phyloP scores from a whole-genome alignment of 768 basidiomycete species.

The Lenzites betulinus region DNA sequence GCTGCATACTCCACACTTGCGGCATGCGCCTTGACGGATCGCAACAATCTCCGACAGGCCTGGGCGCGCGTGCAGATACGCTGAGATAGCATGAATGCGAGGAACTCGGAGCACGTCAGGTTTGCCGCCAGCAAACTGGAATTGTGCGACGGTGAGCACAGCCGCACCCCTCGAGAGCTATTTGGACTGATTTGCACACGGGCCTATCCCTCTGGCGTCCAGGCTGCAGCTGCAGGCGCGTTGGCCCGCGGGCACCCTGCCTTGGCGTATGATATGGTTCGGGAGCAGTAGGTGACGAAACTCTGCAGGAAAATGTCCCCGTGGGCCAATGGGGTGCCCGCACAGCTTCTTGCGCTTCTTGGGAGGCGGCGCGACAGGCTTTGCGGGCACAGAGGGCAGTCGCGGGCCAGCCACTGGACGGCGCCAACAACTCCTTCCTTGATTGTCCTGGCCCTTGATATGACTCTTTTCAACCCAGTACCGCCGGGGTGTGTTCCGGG shows the following conservation, averaged over 20 bases:
- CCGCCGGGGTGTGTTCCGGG: slow-evolving; percentile 11
- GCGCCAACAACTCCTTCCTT: slow-evolving; percentile 14
- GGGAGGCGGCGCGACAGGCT: slow-evolving; percentile 12
- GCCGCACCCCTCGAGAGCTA: slow-evolving; percentile 10
- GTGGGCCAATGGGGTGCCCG: slow-evolving; percentile 1
- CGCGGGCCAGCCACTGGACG: slow-evolving; percentile 2
- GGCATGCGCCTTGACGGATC: slow-evolving; percentile 14
- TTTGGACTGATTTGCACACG: slow-evolving; percentile 20
- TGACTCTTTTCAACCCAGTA: slow-evolving; percentile 11
- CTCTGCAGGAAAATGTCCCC: not conserved
- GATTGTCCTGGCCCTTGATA: slow-evolving; percentile 17
- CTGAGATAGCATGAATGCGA: slow-evolving; percentile 7
- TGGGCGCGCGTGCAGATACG: slow-evolving; percentile 11
- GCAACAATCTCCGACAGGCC: slow-evolving; percentile 17
- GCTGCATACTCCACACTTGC: not conserved
- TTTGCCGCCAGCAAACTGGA: slow-evolving; percentile 4
- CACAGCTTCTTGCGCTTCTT: slow-evolving; percentile 17
- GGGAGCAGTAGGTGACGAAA: not conserved
- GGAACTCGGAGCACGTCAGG: slow-evolving; percentile 9
- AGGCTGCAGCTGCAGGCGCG: not conserved
- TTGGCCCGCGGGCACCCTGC: not conserved
- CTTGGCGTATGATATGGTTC: not conserved
- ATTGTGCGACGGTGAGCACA: slow-evolving; percentile 13
- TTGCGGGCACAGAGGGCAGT: slow-evolving; percentile 4
- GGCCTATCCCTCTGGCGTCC: not conserved